Percentiles rank a stretch among this genome's conserved stretches.
These are phyloP conservation scores for Monilinia vaccinii-corymbosi DNA, from an alignment of 2,329 filamentous ascomycete genomes.

Conservation along the genomic window DNA sequence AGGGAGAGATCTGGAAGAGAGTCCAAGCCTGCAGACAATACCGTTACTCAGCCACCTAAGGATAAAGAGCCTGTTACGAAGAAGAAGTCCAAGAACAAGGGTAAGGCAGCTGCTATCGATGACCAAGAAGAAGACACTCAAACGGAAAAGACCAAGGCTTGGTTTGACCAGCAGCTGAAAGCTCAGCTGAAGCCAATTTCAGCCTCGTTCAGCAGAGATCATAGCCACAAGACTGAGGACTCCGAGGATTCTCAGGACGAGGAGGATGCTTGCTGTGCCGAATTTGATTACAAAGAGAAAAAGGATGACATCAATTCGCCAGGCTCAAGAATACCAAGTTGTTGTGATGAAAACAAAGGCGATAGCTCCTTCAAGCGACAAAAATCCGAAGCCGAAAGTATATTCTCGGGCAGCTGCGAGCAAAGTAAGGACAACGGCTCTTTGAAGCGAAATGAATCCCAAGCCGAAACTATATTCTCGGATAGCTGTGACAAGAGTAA, in stretches of 20 bases:
- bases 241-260: neutral
- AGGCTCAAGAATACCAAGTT: slow-evolving; percentile 1
- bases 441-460: neutral
- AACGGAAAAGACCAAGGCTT: neutral
- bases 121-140: neutral
- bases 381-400: neutral
- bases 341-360: neutral
- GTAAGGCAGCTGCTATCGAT: neutral
- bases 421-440: neutral
- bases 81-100: neutral
- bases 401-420: slow-evolving; percentile 1
- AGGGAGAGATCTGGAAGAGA: neutral
- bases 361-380: neutral
- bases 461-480: neutral
- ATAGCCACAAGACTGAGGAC: neutral
- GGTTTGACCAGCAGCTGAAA: neutral
- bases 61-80: neutral
- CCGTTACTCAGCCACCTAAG: neutral
- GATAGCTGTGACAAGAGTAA: neutral
- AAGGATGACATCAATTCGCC: neutral
- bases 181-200: neutral
- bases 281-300: neutral
- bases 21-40: neutral
- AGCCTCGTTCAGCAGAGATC: neutral
- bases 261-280: neutral